A percentile compares a stretch with the other conserved stretches of the same genome.
phyloP scores from a whole-genome alignment of 257 asterid species.

The Eucommia ulmoides region DNA sequence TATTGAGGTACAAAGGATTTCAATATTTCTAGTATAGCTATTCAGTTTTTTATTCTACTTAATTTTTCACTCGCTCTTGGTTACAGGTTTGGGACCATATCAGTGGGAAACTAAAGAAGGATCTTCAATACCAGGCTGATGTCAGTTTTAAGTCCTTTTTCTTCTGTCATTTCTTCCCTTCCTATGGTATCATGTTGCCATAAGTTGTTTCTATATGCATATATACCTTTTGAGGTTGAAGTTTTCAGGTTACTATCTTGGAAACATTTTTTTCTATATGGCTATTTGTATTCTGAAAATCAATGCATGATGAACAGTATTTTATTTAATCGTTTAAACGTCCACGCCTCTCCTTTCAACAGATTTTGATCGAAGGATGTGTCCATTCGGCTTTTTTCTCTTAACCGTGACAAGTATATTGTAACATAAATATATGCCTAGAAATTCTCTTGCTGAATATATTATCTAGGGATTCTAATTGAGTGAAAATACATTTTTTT shows the following conservation, averaged over 20 bases:
- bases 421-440: no score
- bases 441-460: no score
- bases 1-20: slow-evolving; percentile 49
- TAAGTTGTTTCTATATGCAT: not conserved
- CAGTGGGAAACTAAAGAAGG: slow-evolving; percentile 93
- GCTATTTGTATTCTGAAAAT: no score
- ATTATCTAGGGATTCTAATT: no score
- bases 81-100: slow-evolving; percentile 91
- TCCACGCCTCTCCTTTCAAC: no score
- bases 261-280: no score
- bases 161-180: not conserved
- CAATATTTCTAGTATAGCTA: slow-evolving; percentile 3
- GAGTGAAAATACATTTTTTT: no score
- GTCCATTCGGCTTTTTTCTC: no score
- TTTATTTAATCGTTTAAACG: no score
- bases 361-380: no score
- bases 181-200: not conserved
- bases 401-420: no score
- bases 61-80: slow-evolving; percentile 15
- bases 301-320: no score
- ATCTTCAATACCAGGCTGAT: slow-evolving; percentile 97
- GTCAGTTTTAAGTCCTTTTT: slow-evolving; percentile 30
- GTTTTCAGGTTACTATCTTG: not conserved
- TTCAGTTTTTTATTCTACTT: slow-evolving; percentile 1
- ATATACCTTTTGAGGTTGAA: not conserved